Evolutionary conservation across 2,329 filamentous ascomycete genomes (phyloP).

Genomic region (Rhinocladiella similis): DNA sequence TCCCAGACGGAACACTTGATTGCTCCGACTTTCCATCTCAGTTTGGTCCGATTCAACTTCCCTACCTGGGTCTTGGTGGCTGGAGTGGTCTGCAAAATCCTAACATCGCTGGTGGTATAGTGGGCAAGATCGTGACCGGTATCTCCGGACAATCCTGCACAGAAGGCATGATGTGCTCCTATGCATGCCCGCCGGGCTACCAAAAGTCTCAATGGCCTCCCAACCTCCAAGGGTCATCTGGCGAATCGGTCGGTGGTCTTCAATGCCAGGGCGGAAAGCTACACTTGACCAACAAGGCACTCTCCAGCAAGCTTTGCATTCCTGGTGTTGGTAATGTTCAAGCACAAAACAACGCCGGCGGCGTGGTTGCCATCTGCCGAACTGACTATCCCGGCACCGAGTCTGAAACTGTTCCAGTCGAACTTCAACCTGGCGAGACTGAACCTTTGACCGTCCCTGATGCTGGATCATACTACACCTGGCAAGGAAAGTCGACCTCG

Average conservation of each 20-base stretch:
- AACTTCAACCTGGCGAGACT: constrained; percentile 59
- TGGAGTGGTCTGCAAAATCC: constrained; percentile 77
- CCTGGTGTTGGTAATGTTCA: constrained; percentile 68
- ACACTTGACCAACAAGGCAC: constrained; percentile 68
- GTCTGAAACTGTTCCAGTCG: constrained; percentile 77
- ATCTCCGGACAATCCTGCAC: constrained; percentile 62
- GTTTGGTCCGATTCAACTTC: constrained; percentile 74
- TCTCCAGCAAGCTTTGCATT: constrained; percentile 71
- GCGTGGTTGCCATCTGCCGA: constrained; percentile 76
- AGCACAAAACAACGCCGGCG: constrained; percentile 71
- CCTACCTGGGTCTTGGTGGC: constrained; percentile 69
- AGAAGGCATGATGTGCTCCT: constrained; percentile 77
- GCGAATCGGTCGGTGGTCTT: constrained; percentile 85
- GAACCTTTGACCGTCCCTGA: constrained; percentile 74
- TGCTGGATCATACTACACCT: constrained; percentile 71
- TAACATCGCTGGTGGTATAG: constrained; percentile 53
- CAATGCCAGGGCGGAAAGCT: constrained; percentile 74
- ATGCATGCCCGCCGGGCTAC: constrained; percentile 87
- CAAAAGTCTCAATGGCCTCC: constrained; percentile 88
- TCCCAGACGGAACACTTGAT: constrained; percentile 71
- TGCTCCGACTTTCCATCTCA: constrained; percentile 75
- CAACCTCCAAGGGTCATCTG: constrained; percentile 69
- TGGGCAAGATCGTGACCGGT: constrained; percentile 67
- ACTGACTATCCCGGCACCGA: constrained; percentile 93
- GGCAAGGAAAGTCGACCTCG: constrained; percentile 72